Conservation (phyloP, 1,284 basidiomycete species). For the Naganishia sp. region DNA sequence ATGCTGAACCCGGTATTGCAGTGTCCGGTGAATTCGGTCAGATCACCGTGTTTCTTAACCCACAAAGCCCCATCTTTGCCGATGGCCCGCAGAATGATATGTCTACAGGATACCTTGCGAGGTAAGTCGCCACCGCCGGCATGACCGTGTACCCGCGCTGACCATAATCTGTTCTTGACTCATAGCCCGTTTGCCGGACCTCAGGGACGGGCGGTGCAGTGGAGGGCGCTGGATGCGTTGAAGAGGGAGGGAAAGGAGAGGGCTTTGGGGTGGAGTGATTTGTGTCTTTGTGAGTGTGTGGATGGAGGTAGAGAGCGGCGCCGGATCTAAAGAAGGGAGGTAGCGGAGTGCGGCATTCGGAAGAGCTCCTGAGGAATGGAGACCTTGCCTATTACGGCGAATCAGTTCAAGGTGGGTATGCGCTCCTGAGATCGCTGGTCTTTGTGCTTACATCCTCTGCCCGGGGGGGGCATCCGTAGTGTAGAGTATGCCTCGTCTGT, state of each 20-base stretch:
- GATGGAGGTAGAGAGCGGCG: no score
- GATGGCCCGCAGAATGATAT: conserved; percentile 32
- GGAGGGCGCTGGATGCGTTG: conserved; percentile 45
- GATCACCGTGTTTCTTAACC: conserved; percentile 26
- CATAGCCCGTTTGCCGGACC: conserved; percentile 55
- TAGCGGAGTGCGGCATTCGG: conserved; percentile 73
- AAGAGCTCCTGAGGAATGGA: conserved; percentile 64
- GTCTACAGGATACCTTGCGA: conserved; percentile 59
- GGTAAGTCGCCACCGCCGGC: conserved; percentile 22
- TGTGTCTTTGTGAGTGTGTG: no score
- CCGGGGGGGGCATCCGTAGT: conserved; percentile 1
- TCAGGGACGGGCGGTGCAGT: conserved; percentile 41
- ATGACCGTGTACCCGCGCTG: conserved; percentile 16
- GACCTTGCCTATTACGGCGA: conserved; percentile 67
- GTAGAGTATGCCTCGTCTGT: neutral
- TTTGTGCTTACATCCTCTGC: no score
- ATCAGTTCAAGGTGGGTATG: conserved; percentile 79
- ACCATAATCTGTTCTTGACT: conserved; percentile 71
- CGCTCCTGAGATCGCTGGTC: neutral
- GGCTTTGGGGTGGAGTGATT: conserved; percentile 76
- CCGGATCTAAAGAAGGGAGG: no score
- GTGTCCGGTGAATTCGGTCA: conserved; percentile 9
- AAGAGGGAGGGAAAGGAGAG: conserved; percentile 67
- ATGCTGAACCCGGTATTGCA: conserved; percentile 6
- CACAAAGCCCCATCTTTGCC: conserved; percentile 30